phyloP scores from a whole-genome alignment of 495 filamentous ascomycete genomes.

The Aspergillus steynii region DNA sequence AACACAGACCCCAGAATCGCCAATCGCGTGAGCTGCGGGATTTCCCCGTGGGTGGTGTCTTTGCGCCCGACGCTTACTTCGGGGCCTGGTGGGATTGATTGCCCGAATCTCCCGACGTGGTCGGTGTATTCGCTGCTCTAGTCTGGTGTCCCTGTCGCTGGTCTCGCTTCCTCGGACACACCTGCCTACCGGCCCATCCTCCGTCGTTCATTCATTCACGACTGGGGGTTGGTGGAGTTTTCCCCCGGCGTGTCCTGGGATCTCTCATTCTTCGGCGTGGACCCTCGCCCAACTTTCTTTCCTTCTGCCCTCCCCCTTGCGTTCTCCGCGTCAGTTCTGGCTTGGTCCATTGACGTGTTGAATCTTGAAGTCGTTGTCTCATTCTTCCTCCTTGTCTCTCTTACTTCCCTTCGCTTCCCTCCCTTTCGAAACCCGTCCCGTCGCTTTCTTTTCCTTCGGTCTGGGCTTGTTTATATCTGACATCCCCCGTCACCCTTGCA shows the following conservation, averaged over 20 bases:
- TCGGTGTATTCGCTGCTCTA: conserved; percentile 2
- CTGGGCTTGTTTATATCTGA: neutral
- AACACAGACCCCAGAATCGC: neutral
- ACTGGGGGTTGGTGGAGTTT: neutral
- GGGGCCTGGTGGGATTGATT: conserved; percentile 11
- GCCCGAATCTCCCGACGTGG: conserved; percentile 19
- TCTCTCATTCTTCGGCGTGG: neutral
- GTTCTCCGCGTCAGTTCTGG: neutral
- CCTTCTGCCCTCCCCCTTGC: conserved; percentile 4
- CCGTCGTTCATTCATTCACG: neutral
- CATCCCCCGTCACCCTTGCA: conserved; percentile 6
- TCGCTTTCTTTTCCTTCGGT: neutral
- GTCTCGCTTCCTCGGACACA: neutral
- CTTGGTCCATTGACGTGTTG: neutral
- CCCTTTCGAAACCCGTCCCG: neutral
- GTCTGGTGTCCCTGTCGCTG: neutral
- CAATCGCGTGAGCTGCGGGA: neutral
- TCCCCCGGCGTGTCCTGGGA: conserved; percentile 10
- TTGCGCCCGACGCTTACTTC: conserved; percentile 13
- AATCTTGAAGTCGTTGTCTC: neutral
- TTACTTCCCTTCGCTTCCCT: neutral
- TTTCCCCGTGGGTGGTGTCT: neutral
- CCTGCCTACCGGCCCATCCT: neutral
- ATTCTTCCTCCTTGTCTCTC: neutral
- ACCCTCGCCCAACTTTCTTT: conserved; percentile 1